A percentile compares a stretch with the other conserved stretches of the same genome.
Evolutionary conservation across 2,329 filamentous ascomycete species (phyloP).

Genomic region (Lecanoromycetidae sp.): DNA sequence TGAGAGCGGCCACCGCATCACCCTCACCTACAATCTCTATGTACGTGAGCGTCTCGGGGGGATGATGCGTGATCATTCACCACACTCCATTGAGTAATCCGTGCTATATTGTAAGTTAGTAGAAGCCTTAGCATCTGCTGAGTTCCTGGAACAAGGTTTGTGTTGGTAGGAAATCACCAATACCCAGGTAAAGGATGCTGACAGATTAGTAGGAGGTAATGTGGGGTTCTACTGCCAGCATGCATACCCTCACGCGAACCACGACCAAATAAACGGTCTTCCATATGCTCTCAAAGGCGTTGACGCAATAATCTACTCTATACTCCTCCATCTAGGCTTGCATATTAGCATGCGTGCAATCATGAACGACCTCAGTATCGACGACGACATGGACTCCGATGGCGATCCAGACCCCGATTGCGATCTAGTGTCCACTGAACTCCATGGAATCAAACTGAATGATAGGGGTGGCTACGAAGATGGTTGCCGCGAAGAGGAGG

Average conservation of each 20-base stretch:
- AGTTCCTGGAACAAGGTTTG: constrained; percentile 30
- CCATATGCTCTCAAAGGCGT: constrained; percentile 35
- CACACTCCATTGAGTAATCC: constrained; percentile 23
- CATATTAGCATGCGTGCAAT: constrained; percentile 25
- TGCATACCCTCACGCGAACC: constrained; percentile 34
- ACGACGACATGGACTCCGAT: neutral
- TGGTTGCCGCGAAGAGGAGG: neutral
- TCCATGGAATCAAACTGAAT: neutral
- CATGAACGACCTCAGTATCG: neutral
- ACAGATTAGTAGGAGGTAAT: constrained; percentile 27
- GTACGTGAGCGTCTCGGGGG: constrained; percentile 24
- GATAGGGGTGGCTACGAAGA: neutral
- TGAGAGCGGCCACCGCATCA: constrained; percentile 41
- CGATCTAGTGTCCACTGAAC: neutral
- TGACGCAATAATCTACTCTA: constrained; percentile 34
- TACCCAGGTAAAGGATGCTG: neutral
- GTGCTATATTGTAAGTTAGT: constrained; percentile 28
- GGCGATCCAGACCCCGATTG: neutral
- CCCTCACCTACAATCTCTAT: constrained; percentile 49
- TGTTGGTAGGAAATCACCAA: neutral
- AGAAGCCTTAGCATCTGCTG: constrained; percentile 22
- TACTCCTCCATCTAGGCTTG: constrained; percentile 26
- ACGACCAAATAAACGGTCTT: constrained; percentile 18
- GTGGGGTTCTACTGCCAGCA: constrained; percentile 38
- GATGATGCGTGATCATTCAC: constrained; percentile 16